A percentile compares a stretch with the other conserved stretches of the same genome.
Conservation (phyloP, 345 rosid species). For the Acer campestre region DNA sequence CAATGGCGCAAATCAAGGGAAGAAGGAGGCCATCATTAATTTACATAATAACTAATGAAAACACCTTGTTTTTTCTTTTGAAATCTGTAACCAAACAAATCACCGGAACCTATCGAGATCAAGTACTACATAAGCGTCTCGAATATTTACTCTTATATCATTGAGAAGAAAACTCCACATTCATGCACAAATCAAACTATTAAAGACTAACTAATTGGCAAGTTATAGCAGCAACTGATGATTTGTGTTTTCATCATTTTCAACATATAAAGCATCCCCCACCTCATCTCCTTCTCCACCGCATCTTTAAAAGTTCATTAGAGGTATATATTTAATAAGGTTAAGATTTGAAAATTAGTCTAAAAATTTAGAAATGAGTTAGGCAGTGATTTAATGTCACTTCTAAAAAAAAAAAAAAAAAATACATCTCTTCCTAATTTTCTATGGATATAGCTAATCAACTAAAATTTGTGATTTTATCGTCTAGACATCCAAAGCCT, state of each 20-base stretch:
- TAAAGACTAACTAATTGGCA: constrained; percentile 2
- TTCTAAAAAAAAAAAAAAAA: too few relatives aligned
- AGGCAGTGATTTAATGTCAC: background rate
- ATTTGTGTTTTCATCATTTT: constrained; percentile 26
- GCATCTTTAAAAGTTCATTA: background rate
- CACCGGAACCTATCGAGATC: too few relatives aligned
- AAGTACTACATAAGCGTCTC: too few relatives aligned
- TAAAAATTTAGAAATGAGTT: too few relatives aligned
- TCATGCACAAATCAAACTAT: background rate
- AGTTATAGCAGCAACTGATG: constrained; percentile 3
- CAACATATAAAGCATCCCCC: background rate
- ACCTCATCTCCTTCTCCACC: background rate
- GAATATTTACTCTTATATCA: too few relatives aligned
- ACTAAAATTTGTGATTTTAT: background rate
- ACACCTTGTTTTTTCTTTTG: too few relatives aligned
- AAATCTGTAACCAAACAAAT: too few relatives aligned
- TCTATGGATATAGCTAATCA: too few relatives aligned
- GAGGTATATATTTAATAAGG: too few relatives aligned
- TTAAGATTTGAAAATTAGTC: background rate
- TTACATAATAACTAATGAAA: too few relatives aligned
- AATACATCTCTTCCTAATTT: too few relatives aligned
- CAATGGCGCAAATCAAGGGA: constrained; percentile 50
- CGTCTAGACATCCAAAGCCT: too few relatives aligned
- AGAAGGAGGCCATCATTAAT: background rate
- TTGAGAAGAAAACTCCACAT: background rate